Evolutionary conservation across 345 rosid species (phyloP).

Genomic region (Bretschneidera sinensis): DNA sequence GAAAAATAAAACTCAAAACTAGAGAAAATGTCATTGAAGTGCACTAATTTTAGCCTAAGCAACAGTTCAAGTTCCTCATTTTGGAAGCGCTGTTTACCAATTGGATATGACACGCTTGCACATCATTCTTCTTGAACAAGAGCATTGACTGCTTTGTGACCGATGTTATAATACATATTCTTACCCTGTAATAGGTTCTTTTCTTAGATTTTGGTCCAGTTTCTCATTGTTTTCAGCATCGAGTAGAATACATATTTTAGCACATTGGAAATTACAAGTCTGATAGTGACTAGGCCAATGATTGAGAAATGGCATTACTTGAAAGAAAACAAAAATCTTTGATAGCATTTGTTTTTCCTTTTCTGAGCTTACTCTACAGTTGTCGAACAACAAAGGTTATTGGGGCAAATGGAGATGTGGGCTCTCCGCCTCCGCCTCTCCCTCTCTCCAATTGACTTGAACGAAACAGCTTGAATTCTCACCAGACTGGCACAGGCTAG

Average conservation of each 20-base stretch:
- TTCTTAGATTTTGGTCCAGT: too few species aligned
- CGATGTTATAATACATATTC: too few species aligned
- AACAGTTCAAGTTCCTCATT: too few species aligned
- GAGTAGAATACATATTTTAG: not conserved
- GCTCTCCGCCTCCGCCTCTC: constrained; percentile 11
- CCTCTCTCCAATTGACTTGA: not conserved
- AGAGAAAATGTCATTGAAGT: too few species aligned
- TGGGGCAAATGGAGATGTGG: constrained; percentile 14
- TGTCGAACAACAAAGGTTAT: constrained; percentile 7
- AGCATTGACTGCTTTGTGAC: too few species aligned
- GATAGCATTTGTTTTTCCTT: not conserved
- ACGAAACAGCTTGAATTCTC: not conserved
- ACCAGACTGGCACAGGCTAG: not conserved
- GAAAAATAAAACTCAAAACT: too few species aligned
- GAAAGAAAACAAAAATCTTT: not conserved
- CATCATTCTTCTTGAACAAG: too few species aligned
- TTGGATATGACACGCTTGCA: too few species aligned
- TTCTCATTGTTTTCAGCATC: too few species aligned
- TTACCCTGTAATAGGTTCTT: too few species aligned
- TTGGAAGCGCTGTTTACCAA: too few species aligned
- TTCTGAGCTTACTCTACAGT: not conserved
- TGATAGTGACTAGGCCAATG: not conserved
- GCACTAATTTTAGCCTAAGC: too few species aligned
- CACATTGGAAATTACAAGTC: not conserved
- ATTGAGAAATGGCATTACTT: not conserved